Percentiles rank a stretch among this genome's conserved stretches.
phyloP scores from a whole-genome alignment of 306 rosid species.

The Quercus parvula region DNA sequence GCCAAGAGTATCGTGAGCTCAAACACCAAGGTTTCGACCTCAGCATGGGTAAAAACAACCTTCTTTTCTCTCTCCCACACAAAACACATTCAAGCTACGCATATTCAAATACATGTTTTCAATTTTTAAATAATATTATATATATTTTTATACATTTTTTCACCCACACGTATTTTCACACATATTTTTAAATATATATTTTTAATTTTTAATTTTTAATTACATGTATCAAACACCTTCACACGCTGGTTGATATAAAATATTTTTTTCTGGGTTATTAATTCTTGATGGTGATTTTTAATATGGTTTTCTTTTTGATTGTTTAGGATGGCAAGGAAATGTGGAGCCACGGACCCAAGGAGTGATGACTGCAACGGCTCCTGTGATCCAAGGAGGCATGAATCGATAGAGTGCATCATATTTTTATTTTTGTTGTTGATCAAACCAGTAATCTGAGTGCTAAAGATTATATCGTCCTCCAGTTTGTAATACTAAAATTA shows the following conservation, averaged over 20 bases:
- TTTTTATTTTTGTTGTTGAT: background rate
- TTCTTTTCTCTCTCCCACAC: too few relatives aligned
- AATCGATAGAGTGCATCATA: background rate
- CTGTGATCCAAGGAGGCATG: conserved; percentile 20
- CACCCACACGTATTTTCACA: too few relatives aligned
- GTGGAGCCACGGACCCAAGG: conserved; percentile 45
- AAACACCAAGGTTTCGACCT: conserved; percentile 6
- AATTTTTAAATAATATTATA: too few relatives aligned
- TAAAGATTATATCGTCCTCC: too few relatives aligned
- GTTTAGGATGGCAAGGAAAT: conserved; percentile 48
- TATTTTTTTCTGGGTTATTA: background rate
- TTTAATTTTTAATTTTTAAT: too few relatives aligned
- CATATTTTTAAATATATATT: too few relatives aligned
- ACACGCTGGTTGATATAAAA: background rate
- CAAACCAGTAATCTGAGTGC: too few relatives aligned
- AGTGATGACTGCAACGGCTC: background rate
- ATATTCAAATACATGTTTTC: too few relatives aligned
- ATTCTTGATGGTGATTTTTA: background rate
- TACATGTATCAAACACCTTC: too few relatives aligned
- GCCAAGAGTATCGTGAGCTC: conserved; percentile 26
- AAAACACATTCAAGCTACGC: too few relatives aligned
- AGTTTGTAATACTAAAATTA: too few relatives aligned
- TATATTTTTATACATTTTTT: too few relatives aligned
- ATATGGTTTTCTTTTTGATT: background rate
- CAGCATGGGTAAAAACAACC: background rate